These are phyloP conservation scores for Lentinula guzmanii DNA, from an alignment of 768 basidiomycete species.

Conservation along the genomic window DNA sequence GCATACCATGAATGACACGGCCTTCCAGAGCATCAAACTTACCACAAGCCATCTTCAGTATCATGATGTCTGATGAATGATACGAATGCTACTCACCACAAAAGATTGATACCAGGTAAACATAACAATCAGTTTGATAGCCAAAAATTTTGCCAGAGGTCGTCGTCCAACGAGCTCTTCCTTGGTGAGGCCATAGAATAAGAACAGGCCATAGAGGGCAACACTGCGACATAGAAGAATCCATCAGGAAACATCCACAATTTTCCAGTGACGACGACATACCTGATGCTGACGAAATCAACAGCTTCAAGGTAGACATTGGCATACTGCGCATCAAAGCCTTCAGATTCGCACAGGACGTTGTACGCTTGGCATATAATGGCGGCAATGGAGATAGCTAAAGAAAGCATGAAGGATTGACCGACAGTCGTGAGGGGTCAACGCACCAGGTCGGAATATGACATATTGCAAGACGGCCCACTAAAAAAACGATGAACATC, in stretches of 20 bases:
- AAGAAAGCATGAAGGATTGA: slow-evolving; percentile 5
- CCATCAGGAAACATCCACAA: too few species aligned
- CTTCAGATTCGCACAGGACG: slow-evolving; percentile 63
- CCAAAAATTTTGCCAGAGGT: slow-evolving; percentile 80
- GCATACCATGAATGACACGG: slow-evolving; percentile 57
- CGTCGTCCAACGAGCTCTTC: slow-evolving; percentile 72
- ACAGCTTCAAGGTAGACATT: slow-evolving; percentile 64
- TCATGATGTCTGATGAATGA: background rate
- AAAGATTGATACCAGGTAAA: slow-evolving; percentile 87
- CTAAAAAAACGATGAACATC: slow-evolving; percentile 24
- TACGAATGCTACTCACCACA: slow-evolving; percentile 38
- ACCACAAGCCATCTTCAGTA: slow-evolving; percentile 6
- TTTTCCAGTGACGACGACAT: slow-evolving; percentile 7
- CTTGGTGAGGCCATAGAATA: slow-evolving; percentile 79
- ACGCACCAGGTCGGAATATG: slow-evolving; percentile 53
- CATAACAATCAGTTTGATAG: slow-evolving; percentile 85
- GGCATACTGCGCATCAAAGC: slow-evolving; percentile 57
- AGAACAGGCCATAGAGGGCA: slow-evolving; percentile 78
- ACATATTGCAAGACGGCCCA: slow-evolving; percentile 91
- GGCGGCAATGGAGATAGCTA: slow-evolving; percentile 61
- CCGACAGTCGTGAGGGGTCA: background rate
- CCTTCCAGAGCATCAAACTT: slow-evolving; percentile 66
- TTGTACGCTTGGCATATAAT: slow-evolving; percentile 69
- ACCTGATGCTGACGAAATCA: slow-evolving; percentile 83
- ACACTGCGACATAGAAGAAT: slow-evolving; percentile 35